Evolutionary conservation across 2,329 filamentous ascomycete species (phyloP).

Genomic region (Ceratocystis variospora): DNA sequence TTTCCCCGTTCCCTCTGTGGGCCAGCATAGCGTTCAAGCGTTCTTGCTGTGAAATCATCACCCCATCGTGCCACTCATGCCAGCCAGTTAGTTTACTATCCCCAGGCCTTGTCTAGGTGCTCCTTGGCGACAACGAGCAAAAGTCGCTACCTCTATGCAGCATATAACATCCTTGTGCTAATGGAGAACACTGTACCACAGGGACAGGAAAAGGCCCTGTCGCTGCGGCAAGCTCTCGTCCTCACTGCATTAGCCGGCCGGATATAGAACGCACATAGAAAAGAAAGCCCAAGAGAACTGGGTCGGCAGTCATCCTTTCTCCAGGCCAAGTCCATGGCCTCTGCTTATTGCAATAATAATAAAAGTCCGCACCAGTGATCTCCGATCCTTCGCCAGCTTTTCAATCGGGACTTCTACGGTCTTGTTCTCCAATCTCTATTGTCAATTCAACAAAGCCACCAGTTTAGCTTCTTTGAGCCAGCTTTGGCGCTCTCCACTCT

Average conservation of each 20-base stretch:
- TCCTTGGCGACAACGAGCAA: neutral
- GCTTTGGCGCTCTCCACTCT: neutral
- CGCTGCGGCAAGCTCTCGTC: neutral
- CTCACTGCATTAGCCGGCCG: neutral
- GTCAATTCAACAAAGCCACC: neutral
- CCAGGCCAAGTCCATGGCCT: neutral
- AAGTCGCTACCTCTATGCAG: neutral
- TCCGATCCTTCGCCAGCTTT: neutral
- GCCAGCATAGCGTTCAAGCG: neutral
- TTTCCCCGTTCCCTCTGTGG: neutral
- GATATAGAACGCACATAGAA: neutral
- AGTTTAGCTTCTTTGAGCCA: no score
- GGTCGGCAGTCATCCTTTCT: neutral
- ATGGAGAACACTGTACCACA: neutral
- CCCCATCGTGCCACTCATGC: neutral
- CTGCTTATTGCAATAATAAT: neutral
- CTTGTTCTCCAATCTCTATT: neutral
- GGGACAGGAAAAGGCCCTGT: neutral
- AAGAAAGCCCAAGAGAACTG: neutral
- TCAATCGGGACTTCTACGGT: neutral
- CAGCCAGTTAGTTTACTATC: neutral
- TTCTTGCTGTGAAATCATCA: neutral
- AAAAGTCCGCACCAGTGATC: neutral
- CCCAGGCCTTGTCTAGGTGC: neutral
- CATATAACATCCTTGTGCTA: neutral